phyloP scores from a whole-genome alignment of 345 rosid species.

The Dimocarpus longan region DNA sequence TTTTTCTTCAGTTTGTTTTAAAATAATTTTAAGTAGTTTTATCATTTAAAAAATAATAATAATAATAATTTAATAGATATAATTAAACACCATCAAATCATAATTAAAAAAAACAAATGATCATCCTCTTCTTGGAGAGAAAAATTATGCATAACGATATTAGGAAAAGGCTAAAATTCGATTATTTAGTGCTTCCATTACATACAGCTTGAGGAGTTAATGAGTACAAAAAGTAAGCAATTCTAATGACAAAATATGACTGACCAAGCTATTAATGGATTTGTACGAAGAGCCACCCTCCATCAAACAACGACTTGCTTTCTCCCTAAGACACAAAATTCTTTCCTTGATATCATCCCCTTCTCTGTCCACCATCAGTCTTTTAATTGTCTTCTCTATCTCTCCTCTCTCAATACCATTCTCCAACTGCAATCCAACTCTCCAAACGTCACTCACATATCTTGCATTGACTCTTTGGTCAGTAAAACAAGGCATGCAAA shows the following conservation, averaged over 20 bases:
- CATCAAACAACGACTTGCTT: constrained; percentile 15
- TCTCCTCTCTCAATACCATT: constrained; percentile 26
- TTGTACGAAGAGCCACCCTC: constrained; percentile 31
- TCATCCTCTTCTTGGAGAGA: no score
- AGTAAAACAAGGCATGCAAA: constrained; percentile 42
- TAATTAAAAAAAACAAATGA: no score
- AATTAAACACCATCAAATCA: no score
- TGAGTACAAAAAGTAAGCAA: no score
- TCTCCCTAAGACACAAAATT: constrained; percentile 23
- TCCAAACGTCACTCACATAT: constrained; percentile 37
- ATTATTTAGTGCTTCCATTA: no score
- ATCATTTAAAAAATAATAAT: no score
- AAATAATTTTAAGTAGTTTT: no score
- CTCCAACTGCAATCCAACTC: constrained; percentile 34
- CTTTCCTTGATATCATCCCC: constrained; percentile 35
- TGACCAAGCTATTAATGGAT: constrained; percentile 24
- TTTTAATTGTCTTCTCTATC: constrained; percentile 18
- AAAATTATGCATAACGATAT: no score
- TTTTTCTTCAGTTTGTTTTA: no score
- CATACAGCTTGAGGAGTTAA: no score
- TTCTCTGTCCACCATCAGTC: constrained; percentile 25
- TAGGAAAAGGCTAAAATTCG: no score
- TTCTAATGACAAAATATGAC: constrained; percentile 23
- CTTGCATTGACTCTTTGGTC: constrained; percentile 40
- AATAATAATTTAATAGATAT: no score